Conservation (phyloP, 352 stramenopile genomes). For the Pythium angustatum region DNA sequence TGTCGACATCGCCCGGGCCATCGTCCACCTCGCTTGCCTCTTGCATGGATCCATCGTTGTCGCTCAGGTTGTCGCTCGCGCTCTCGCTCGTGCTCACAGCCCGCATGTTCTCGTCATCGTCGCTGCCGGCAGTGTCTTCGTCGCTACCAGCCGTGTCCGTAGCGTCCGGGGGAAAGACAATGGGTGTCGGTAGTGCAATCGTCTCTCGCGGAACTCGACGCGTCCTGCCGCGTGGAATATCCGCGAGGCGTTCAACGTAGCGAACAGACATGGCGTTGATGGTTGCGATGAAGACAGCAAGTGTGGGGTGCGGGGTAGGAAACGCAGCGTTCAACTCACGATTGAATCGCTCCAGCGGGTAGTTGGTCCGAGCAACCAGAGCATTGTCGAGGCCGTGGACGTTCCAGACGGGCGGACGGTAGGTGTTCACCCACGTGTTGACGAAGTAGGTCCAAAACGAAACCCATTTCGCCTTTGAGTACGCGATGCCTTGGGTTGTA, state of each 20-base stretch:
- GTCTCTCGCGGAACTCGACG: not conserved
- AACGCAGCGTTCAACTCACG: constrained; percentile 6
- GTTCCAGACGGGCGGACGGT: constrained; percentile 5
- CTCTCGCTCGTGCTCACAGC: too few species aligned
- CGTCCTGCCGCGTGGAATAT: constrained; percentile 8
- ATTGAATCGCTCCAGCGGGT: constrained; percentile 18
- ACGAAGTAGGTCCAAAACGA: constrained; percentile 17
- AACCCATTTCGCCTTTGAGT: not conserved
- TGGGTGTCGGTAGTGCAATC: not conserved
- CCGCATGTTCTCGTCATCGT: not conserved
- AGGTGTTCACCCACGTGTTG: constrained; percentile 6
- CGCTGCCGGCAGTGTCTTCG: not conserved
- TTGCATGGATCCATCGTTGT: too few species aligned
- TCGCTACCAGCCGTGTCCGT: not conserved
- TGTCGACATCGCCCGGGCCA: not conserved
- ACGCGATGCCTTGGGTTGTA: not conserved
- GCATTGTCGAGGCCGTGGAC: constrained; percentile 2
- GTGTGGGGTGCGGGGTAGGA: constrained; percentile 1
- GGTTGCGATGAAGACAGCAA: constrained; percentile 4
- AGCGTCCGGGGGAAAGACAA: too few species aligned
- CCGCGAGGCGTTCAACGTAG: not conserved
- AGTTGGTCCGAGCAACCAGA: constrained; percentile 11
- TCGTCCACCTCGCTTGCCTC: not conserved
- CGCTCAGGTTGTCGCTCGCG: too few species aligned
- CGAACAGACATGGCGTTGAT: constrained; percentile 1